Evolutionary conservation across 805 yeast genomes (phyloP).

Genomic region (Candida schatavii): DNA sequence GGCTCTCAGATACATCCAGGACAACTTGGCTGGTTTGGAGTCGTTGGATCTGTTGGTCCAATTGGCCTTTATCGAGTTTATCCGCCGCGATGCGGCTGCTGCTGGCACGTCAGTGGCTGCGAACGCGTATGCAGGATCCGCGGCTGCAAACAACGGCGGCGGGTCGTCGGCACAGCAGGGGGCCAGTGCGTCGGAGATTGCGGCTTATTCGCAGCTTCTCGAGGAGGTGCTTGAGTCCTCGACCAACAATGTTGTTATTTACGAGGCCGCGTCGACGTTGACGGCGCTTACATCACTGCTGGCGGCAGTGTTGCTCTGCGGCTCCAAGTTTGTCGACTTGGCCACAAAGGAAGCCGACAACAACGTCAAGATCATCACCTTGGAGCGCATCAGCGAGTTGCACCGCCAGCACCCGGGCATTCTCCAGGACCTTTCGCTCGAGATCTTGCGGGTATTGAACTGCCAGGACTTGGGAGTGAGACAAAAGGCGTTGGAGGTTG

Average conservation of each 20-base stretch:
- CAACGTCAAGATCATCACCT: constrained; percentile 88
- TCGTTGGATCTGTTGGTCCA: constrained; percentile 80
- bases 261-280: constrained; percentile 87
- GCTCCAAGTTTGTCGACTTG: constrained; percentile 79
- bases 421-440: constrained; percentile 79
- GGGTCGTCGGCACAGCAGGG: constrained; percentile 58
- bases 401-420: constrained; percentile 75
- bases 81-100: constrained; percentile 71
- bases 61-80: constrained; percentile 86
- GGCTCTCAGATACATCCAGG: constrained; percentile 79
- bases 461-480: constrained; percentile 91
- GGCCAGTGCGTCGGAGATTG: too few relatives aligned
- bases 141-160: background rate
- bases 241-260: constrained; percentile 64
- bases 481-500: constrained; percentile 77
- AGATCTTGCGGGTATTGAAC: constrained; percentile 79
- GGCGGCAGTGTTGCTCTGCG: constrained; percentile 70
- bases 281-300: constrained; percentile 63
- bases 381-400: constrained; percentile 79
- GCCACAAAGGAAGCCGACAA: constrained; percentile 93
- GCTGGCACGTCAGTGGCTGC: constrained; percentile 36
- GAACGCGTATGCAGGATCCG: too few relatives aligned
- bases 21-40: constrained; percentile 57
- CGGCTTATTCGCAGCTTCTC: constrained; percentile 60
- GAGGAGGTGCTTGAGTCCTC: constrained; percentile 70